Evolutionary conservation across 1,284 basidiomycete species (phyloP), one percentile per base, ranked within the genome.

Genomic region (Rhodotorula sp.): DNA sequence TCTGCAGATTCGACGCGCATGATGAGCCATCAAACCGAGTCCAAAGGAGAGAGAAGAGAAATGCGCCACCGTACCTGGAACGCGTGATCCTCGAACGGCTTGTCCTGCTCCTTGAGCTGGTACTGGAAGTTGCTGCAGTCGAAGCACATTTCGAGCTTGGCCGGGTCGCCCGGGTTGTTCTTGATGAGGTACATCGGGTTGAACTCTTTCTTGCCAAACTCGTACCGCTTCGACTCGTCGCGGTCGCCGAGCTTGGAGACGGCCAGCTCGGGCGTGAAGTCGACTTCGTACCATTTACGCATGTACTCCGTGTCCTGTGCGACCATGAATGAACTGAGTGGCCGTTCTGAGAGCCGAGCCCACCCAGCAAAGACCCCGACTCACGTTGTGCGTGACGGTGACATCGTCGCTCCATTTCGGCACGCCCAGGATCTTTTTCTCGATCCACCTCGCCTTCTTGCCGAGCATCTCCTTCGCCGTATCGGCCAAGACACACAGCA

Each of bases 101-200:
- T 48, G 52, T 48, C 51, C 56, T 62, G 70, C 31, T 78, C 71
- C 54, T 56, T 56, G 85, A 84, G 84, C 70, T 84, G 87, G 5
- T 85, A 84, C 78, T 88, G 87, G 75, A 87, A 88, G 73, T 85
- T 83, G 16, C 86, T 86, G 61, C 71, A 77, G 70, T 72, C 70
- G 61, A 72, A 72, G 76, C 84, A 86, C 87, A 88, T 89, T 79
- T 88, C 87, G 70, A 88, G 84, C 81, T 86, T 85, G 48, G 82
- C 81, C 70, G 84, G 85, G 78, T 87, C 87, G 52, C 83, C 76
- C 3, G 84, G 84, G 75, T 87, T 86, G 77, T 86, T 85, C 79
- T 85, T 84, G 72, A 87, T 87, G 76, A 86, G 86, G 78, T 87
- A 87, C 58, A 87, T 76, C 29, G 86, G 85, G 12, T 84, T 82